Evolutionary conservation across 2,329 filamentous ascomycete species (phyloP).

Genomic region (Juglanconis juglandina): DNA sequence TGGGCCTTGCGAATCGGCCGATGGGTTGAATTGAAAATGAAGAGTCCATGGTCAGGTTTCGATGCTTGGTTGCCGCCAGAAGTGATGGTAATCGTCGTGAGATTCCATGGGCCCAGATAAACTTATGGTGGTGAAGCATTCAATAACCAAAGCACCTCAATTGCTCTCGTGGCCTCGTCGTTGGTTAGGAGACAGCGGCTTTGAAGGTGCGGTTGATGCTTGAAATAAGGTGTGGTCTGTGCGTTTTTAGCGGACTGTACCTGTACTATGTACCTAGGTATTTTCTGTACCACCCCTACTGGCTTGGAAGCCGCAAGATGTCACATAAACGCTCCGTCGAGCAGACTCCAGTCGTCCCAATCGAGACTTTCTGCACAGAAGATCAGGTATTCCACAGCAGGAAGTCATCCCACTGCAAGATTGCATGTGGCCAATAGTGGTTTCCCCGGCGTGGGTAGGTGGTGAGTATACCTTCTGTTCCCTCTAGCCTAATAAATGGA

Average conservation of each 20-base stretch:
- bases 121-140: not conserved
- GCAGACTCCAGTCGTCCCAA: too few species aligned
- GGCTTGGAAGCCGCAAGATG: too few species aligned
- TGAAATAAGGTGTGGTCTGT: conserved; percentile 15
- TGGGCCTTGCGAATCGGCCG: conserved; percentile 62
- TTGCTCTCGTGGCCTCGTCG: not conserved
- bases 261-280: too few species aligned
- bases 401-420: too few species aligned
- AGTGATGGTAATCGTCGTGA: not conserved
- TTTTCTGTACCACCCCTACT: too few species aligned
- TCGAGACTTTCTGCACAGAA: too few species aligned
- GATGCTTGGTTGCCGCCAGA: not conserved
- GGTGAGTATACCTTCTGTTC: too few species aligned
- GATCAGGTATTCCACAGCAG: too few species aligned
- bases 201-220: not conserved
- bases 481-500: too few species aligned
- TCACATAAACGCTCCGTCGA: too few species aligned
- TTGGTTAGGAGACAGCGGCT: not conserved
- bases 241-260: not conserved
- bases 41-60: conserved; percentile 8
- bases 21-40: conserved; percentile 67
- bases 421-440: too few species aligned
- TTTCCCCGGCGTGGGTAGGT: too few species aligned
- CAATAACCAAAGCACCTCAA: not conserved
- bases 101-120: not conserved